Evolutionary conservation across 768 basidiomycete species (phyloP).

Genomic region (Nidula microcarpa): DNA sequence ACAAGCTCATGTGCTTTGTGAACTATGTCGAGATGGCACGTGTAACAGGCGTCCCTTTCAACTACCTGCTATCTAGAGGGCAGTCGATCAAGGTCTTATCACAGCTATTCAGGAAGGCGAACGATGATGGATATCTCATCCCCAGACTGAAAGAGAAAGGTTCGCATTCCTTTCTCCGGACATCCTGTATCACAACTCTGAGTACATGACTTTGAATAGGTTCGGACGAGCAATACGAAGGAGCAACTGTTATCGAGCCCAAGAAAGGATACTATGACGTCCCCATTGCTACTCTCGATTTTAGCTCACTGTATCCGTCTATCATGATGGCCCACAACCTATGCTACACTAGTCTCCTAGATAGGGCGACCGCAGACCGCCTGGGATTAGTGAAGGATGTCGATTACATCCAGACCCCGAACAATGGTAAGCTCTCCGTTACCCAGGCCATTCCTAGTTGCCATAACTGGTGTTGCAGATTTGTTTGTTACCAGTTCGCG

Average conservation of each 20-base stretch:
- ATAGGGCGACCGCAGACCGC: constrained; percentile 73
- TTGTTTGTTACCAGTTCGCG: constrained; percentile 71
- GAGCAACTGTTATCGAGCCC: constrained; percentile 98
- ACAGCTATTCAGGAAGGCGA: constrained; percentile 91
- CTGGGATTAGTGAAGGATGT: constrained; percentile 75
- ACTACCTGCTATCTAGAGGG: constrained; percentile 87
- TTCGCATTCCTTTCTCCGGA: constrained; percentile 15
- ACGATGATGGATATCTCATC: constrained; percentile 86
- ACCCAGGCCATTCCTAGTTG: neutral
- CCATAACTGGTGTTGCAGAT: constrained; percentile 44
- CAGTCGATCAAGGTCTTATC: constrained; percentile 99
- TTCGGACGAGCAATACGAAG: constrained; percentile 95
- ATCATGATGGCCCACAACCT: constrained; percentile 99
- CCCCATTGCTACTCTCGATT: constrained; percentile 97
- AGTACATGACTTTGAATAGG: constrained; percentile 36
- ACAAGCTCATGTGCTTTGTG: constrained; percentile 98
- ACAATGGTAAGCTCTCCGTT: constrained; percentile 63
- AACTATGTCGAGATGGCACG: constrained; percentile 99
- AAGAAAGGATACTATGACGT: constrained; percentile 93
- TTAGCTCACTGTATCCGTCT: constrained; percentile 96
- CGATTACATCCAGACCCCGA: constrained; percentile 94
- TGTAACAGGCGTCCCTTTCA: constrained; percentile 99
- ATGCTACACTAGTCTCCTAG: constrained; percentile 95
- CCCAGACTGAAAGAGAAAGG: constrained; percentile 87
- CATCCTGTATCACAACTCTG: too few species aligned